These are phyloP conservation scores for Chaetothyriales sp. DNA, from an alignment of 2,329 filamentous ascomycete genomes.

Conservation along the genomic window DNA sequence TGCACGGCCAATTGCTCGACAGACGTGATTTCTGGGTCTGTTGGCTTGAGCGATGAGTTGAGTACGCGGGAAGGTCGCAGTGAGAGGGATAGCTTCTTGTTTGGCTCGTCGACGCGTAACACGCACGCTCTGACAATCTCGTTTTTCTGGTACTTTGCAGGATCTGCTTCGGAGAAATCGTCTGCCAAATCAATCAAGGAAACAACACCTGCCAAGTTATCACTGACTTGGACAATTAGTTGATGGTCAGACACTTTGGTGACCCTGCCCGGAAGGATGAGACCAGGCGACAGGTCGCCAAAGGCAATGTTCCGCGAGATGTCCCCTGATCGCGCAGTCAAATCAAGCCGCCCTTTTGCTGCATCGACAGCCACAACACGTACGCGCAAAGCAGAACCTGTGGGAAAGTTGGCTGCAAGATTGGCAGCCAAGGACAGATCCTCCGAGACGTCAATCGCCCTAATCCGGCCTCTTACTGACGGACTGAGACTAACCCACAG, in stretches of 20 bases:
- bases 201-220: conserved; percentile 64
- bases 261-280: conserved; percentile 69
- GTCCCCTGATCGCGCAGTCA: conserved; percentile 58
- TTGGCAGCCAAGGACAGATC: conserved; percentile 68
- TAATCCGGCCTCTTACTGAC: conserved; percentile 70
- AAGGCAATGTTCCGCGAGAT: conserved; percentile 50
- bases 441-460: conserved; percentile 71
- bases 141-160: conserved; percentile 63
- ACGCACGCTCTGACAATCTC: conserved; percentile 81
- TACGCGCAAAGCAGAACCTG: conserved; percentile 77
- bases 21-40: conserved; percentile 64
- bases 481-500: conserved; percentile 88
- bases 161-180: conserved; percentile 69
- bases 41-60: conserved; percentile 67
- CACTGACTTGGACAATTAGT: conserved; percentile 72
- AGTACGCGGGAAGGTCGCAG: conserved; percentile 76
- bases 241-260: conserved; percentile 76
- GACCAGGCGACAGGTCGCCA: conserved; percentile 59
- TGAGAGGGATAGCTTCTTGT: conserved; percentile 74
- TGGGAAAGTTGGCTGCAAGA: conserved; percentile 64
- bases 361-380: conserved; percentile 62
- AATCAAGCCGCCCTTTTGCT: conserved; percentile 61
- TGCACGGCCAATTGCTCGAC: conserved; percentile 60
- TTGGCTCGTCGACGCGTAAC: conserved; percentile 62
- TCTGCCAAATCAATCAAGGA: conserved; percentile 74